Conservation (phyloP, 1,139 yeast genomes). For the Kurtzmaniella quercitrusa region DNA sequence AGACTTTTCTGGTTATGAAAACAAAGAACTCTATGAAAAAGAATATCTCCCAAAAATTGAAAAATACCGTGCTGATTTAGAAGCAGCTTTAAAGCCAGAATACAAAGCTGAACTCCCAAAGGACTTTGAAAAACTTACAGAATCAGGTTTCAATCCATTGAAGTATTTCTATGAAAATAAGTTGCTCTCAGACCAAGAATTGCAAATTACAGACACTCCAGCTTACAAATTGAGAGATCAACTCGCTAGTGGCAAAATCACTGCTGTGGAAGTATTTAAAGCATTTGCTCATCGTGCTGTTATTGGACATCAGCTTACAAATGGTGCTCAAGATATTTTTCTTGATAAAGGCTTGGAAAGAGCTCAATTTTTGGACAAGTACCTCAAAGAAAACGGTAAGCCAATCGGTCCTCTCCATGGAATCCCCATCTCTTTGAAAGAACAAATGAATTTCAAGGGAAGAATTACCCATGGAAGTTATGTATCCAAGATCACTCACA, state of each 20-base stretch:
- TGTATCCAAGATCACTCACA: constrained; percentile 50
- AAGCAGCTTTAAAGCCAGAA: constrained; percentile 37
- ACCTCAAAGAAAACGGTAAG: constrained; percentile 50
- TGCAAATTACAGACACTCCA: constrained; percentile 44
- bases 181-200: constrained; percentile 41
- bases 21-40: constrained; percentile 26
- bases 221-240: constrained; percentile 32
- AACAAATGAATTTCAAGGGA: constrained; percentile 59
- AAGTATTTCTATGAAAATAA: constrained; percentile 40
- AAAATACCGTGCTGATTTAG: constrained; percentile 43
- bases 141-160: constrained; percentile 43
- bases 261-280: constrained; percentile 38
- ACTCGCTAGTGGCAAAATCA: constrained; percentile 26
- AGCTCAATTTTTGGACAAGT: constrained; percentile 53
- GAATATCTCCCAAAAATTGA: constrained; percentile 49
- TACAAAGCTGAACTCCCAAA: constrained; percentile 39
- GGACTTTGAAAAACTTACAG: constrained; percentile 35
- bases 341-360: constrained; percentile 53
- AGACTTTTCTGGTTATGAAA: constrained; percentile 32
- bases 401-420: constrained; percentile 76
- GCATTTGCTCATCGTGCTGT: constrained; percentile 60
- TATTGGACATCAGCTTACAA: constrained; percentile 55
- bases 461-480: constrained; percentile 61
- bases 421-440: constrained; percentile 73
- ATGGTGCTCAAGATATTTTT: constrained; percentile 56